Conservation (phyloP, 495 filamentous ascomycete species). For the Delitschia confertaspora region DNA sequence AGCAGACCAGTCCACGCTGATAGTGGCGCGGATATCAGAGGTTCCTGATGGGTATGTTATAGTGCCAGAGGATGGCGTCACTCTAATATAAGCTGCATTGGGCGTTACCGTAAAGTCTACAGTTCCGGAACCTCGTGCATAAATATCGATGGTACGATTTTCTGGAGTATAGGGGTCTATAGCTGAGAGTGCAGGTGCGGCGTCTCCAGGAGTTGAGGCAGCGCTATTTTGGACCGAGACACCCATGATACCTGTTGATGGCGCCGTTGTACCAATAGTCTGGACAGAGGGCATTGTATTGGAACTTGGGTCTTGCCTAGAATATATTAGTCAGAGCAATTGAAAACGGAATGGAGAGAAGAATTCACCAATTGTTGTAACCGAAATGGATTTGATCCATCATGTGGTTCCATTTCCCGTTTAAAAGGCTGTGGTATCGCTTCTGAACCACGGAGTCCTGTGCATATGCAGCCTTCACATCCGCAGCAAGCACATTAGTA, state of each 20-base stretch:
- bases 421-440: slow-evolving; percentile 52
- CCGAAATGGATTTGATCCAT: slow-evolving; percentile 52
- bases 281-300: slow-evolving; percentile 20
- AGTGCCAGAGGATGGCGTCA: slow-evolving; percentile 10
- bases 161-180: slow-evolving; percentile 19
- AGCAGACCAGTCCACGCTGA: slow-evolving; percentile 16
- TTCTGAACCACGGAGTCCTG: slow-evolving; percentile 40
- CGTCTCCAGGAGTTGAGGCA: slow-evolving; percentile 12
- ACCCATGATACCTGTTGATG: slow-evolving; percentile 13
- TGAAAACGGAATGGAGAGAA: background rate
- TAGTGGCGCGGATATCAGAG: slow-evolving; percentile 7
- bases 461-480: slow-evolving; percentile 52
- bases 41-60: slow-evolving; percentile 17
- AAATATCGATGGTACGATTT: slow-evolving; percentile 24
- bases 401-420: slow-evolving; percentile 68
- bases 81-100: slow-evolving; percentile 4
- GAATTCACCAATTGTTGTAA: slow-evolving; percentile 29
- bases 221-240: slow-evolving; percentile 20
- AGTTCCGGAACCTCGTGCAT: slow-evolving; percentile 14
- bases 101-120: slow-evolving; percentile 18
- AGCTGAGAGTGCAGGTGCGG: slow-evolving; percentile 7
- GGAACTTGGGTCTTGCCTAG: slow-evolving; percentile 17
- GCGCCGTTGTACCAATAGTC: slow-evolving; percentile 18
- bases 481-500: slow-evolving; percentile 50
- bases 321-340: background rate